phyloP scores from a whole-genome alignment of 2,329 filamentous ascomycete species.

The Allantophomopsis cytisporea region DNA sequence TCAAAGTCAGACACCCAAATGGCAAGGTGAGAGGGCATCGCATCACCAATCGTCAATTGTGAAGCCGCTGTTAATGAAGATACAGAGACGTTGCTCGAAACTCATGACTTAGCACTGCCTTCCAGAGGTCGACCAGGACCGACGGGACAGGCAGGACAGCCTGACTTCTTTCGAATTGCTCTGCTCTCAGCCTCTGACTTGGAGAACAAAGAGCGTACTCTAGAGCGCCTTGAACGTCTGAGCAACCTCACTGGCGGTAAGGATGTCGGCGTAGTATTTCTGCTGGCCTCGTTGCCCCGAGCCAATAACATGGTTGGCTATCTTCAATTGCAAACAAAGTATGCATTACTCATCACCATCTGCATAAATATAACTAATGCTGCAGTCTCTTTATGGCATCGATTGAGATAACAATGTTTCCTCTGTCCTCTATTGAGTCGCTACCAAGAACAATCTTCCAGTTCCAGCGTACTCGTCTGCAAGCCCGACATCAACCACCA shows the following conservation, averaged over 20 bases:
- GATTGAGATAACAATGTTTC: slow-evolving; percentile 16
- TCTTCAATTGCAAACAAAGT: slow-evolving; percentile 17
- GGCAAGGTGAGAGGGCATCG: slow-evolving; percentile 13
- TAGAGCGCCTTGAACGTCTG: slow-evolving; percentile 16
- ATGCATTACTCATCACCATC: not conserved
- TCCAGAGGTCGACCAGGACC: slow-evolving; percentile 1
- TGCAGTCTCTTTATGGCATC: slow-evolving; percentile 10
- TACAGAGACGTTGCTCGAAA: slow-evolving; percentile 12
- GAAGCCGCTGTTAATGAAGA: slow-evolving; percentile 2
- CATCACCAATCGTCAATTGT: not conserved
- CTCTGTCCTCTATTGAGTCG: slow-evolving; percentile 9
- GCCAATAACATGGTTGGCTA: slow-evolving; percentile 11
- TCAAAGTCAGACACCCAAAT: slow-evolving; percentile 10
- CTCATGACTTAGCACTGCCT: slow-evolving; percentile 16
- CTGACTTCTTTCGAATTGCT: slow-evolving; percentile 12
- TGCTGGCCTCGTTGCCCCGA: slow-evolving; percentile 11
- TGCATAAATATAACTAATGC: not conserved
- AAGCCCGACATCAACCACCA: slow-evolving; percentile 1
- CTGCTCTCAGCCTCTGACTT: slow-evolving; percentile 14
- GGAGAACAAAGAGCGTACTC: slow-evolving; percentile 1
- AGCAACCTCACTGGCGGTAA: slow-evolving; percentile 16
- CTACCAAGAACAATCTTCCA: slow-evolving; percentile 10
- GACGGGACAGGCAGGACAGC: slow-evolving; percentile 1
- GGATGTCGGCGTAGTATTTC: slow-evolving; percentile 17
- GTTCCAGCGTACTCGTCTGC: slow-evolving; percentile 13